Conservation (phyloP, 164 flowering plant species). For the Houttuynia cordata region DNA sequence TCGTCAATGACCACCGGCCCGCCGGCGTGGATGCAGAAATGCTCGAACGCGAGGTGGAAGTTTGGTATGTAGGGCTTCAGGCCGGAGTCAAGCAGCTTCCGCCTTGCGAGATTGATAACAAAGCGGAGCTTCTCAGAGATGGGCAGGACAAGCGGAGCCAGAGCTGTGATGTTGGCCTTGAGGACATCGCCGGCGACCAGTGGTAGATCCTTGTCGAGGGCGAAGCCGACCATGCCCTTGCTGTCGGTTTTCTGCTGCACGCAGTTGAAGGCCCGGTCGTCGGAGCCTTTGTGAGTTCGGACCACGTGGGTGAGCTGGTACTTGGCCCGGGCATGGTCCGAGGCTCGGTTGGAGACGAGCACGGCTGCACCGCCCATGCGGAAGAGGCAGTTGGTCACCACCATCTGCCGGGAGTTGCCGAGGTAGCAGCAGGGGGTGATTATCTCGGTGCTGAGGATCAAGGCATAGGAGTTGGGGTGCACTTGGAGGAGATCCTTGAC, state of each 20-base stretch:
- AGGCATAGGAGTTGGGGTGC: neutral
- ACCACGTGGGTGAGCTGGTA: neutral
- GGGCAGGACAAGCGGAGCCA: neutral
- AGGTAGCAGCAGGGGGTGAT: neutral
- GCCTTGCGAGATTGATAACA: neutral
- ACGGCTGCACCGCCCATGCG: neutral
- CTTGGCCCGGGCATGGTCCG: neutral
- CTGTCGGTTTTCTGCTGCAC: too few relatives aligned
- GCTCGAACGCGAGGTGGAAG: slow-evolving; percentile 12
- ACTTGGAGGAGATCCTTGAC: neutral
- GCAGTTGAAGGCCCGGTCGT: neutral
- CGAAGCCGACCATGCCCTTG: too few relatives aligned
- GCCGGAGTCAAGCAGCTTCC: neutral
- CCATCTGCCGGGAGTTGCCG: neutral
- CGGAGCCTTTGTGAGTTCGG: neutral
- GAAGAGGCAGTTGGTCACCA: neutral
- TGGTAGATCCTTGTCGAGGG: too few relatives aligned
- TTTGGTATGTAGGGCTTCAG: slow-evolving; percentile 5
- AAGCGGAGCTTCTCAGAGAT: neutral
- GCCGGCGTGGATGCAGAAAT: slow-evolving; percentile 20
- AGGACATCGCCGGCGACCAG: neutral
- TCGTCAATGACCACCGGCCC: slow-evolving; percentile 14
- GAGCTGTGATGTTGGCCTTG: neutral
- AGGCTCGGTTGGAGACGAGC: neutral
- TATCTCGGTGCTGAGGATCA: neutral